These are phyloP conservation scores for Erodium moschatum DNA, from an alignment of 441 rosid species.

Conservation along the genomic window DNA sequence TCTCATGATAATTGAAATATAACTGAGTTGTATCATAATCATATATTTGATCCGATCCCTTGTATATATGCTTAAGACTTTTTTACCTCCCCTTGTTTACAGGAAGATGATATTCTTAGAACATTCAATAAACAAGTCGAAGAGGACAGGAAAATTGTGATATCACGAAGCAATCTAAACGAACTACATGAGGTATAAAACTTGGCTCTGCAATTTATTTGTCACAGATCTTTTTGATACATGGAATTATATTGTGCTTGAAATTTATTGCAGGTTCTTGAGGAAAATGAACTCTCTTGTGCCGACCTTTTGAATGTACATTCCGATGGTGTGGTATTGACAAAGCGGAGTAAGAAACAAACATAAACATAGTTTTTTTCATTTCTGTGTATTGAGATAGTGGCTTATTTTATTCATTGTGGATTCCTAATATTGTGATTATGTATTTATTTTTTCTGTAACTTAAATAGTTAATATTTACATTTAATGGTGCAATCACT, in stretches of 20 bases:
- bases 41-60: too few relatives aligned
- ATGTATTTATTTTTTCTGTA: neutral
- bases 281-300: conserved; percentile 76
- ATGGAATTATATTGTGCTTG: conserved; percentile 15
- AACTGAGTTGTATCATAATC: neutral
- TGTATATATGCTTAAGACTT: too few relatives aligned
- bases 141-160: conserved; percentile 78
- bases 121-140: conserved; percentile 81
- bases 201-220: neutral
- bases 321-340: conserved; percentile 72
- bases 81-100: conserved; percentile 17
- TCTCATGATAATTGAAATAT: neutral
- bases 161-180: conserved; percentile 72
- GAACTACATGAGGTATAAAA: conserved; percentile 64
- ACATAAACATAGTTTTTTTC: conserved; percentile 9
- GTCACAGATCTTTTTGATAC: conserved; percentile 4
- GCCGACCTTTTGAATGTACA: conserved; percentile 56
- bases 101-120: conserved; percentile 72
- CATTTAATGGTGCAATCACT: too few relatives aligned
- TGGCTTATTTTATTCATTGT: neutral
- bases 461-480: too few relatives aligned
- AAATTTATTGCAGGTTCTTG: conserved; percentile 59
- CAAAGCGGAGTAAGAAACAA: conserved; percentile 60
- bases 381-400: neutral
- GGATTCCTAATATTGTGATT: neutral